Evolutionary conservation across 164 flowering plant genomes (phyloP).

Genomic region (Saururus chinensis): DNA sequence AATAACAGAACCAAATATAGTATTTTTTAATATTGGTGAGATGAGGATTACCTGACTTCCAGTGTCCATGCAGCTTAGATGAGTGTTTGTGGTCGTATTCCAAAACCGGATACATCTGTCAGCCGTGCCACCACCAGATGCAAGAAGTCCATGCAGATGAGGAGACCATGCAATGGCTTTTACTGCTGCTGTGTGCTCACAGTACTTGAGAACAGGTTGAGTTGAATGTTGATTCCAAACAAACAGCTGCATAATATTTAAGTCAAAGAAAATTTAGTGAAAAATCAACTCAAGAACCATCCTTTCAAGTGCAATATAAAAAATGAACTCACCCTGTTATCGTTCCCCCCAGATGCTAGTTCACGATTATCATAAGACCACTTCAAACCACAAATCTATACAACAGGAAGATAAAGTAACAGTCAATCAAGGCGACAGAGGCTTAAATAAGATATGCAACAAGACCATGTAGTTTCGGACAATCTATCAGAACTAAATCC

Average conservation of each 20-base stretch:
- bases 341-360: constrained; percentile 98
- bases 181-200: constrained; percentile 97
- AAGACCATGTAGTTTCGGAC: background rate
- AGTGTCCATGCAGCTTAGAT: constrained; percentile 85
- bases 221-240: constrained; percentile 96
- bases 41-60: constrained; percentile 78
- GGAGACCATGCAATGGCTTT: constrained; percentile 99
- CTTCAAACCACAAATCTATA: constrained; percentile 91
- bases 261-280: background rate
- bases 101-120: constrained; percentile 95
- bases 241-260: constrained; percentile 49
- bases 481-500: background rate
- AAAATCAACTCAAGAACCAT: background rate
- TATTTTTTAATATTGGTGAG: too few species aligned
- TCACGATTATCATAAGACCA: constrained; percentile 98
- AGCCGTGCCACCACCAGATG: constrained; percentile 98
- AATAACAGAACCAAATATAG: too few species aligned
- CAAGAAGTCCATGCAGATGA: constrained; percentile 90
- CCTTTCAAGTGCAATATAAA: background rate
- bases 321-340: constrained; percentile 53
- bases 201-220: constrained; percentile 76
- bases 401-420: background rate
- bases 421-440: background rate
- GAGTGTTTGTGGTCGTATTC: constrained; percentile 87
- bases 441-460: background rate